Base-by-base conservation (phyloP, 345 rosid species). In the Cardamine chenopodiifolia region DNA sequence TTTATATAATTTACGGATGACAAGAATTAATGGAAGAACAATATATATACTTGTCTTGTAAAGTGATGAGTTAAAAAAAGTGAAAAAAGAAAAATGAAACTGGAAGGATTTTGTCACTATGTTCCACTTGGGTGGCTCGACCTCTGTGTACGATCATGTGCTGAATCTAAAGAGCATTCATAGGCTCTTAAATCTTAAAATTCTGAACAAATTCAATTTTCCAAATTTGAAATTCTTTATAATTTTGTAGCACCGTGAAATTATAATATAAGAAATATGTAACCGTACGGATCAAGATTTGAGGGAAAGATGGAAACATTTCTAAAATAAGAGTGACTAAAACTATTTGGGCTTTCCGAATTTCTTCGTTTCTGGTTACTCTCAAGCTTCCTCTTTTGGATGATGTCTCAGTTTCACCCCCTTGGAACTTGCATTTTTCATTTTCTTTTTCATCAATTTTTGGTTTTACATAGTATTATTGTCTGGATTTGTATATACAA, bases 91-190 rank as follows among this genome's bases (percentile, higher is more conserved):
- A 17, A 20, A 19, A 8, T 4, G 13, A 40, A 42, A 31, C 2
- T 44, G 42, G 22, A 44, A 37, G 23, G 71, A 70, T 70, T 56
- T 63, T 77, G 76, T 77, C 71, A 70, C 54, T 64, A 70, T 70
- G 54, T 77, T 70, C 76, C 76, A 77, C 75, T 76, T 77, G 76
- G 80, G 70, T 70, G 66, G 70, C 79, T 62, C 74, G 79, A 62
- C 63, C 66, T 57, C 72, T 75, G 68, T 67, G 62, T 75, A 66
- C 54, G 31, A 59, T 67, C 80, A 70, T 70, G 71, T 70, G 75
- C 75, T 70, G 71, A 76, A 76, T 77, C 75, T 77, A 77, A 6
- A 44, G 71, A 56, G 66, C 76, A 77, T 70, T 70, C 66, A 76
- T 56, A 63, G 57, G 12, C 44, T 68, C 57, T 31, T 34, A 67